These are phyloP conservation scores for peach (Prunus persica) DNA, from an alignment of 306 rosid genomes.

Conservation along the genomic window DNA sequence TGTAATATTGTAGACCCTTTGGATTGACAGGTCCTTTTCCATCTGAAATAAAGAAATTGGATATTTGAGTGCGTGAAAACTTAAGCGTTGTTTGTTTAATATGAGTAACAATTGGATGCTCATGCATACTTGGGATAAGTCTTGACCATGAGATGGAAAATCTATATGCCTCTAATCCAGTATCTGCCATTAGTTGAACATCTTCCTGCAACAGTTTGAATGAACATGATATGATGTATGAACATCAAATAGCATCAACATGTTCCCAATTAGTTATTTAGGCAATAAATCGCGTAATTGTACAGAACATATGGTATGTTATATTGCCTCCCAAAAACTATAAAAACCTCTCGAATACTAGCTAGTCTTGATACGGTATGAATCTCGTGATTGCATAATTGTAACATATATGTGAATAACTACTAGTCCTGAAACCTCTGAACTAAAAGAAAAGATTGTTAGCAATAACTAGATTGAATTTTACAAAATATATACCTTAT, in stretches of 20 bases:
- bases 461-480: too few species aligned
- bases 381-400: too few species aligned
- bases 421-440: neutral
- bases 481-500: conserved; percentile 41
- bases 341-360: too few species aligned
- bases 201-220: conserved; percentile 58
- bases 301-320: too few species aligned
- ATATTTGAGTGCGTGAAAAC: neutral
- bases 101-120: neutral
- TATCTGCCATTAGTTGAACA: conserved; percentile 67
- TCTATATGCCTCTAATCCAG: conserved; percentile 72
- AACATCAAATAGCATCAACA: neutral
- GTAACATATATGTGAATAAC: too few species aligned
- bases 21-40: conserved; percentile 76
- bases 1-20: conserved; percentile 65
- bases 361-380: too few species aligned
- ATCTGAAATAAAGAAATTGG: conserved; percentile 26
- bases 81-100: neutral
- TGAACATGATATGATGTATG: neutral
- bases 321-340: too few species aligned
- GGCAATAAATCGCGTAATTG: too few species aligned
- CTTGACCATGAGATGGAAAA: conserved; percentile 92
- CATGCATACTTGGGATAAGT: conserved; percentile 61
- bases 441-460: too few species aligned
- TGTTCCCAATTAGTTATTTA: neutral